A percentile compares a stretch with the other conserved stretches of the same genome.
Evolutionary conservation across 169 alveolate genomes (phyloP).

Genomic region (Perkinsus chesapeaki): DNA sequence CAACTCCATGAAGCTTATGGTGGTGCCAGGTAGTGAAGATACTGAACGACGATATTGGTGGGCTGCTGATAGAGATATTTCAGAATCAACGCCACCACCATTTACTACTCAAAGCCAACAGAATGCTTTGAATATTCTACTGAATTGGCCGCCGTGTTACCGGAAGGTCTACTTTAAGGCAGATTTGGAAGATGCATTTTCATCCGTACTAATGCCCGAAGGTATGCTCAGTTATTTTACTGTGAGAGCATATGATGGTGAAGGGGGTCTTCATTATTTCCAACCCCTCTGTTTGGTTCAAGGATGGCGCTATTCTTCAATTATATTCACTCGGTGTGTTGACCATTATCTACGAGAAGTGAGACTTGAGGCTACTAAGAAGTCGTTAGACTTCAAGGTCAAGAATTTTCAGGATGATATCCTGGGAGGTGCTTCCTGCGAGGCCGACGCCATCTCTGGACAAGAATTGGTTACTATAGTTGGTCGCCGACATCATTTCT

Average conservation of each 20-base stretch:
- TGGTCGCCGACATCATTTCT: background rate
- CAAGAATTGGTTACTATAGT: background rate
- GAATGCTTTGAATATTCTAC: background rate
- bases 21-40: too few relatives aligned
- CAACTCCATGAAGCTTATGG: too few relatives aligned
- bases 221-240: background rate
- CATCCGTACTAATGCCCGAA: background rate
- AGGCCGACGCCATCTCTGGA: background rate
- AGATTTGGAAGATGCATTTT: background rate
- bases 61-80: too few relatives aligned
- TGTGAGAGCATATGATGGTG: background rate
- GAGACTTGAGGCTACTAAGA: background rate
- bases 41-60: too few relatives aligned
- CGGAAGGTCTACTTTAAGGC: background rate
- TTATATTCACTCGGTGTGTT: background rate
- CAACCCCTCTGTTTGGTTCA: background rate
- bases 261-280: background rate
- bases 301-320: background rate
- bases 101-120: background rate
- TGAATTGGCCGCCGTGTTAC: background rate
- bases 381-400: background rate
- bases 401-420: background rate
- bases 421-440: background rate
- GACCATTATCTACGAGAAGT: background rate
- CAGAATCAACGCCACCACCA: too few relatives aligned